Evolutionary conservation across 306 rosid species (phyloP).

Genomic region (Dalbergia cultrata): DNA sequence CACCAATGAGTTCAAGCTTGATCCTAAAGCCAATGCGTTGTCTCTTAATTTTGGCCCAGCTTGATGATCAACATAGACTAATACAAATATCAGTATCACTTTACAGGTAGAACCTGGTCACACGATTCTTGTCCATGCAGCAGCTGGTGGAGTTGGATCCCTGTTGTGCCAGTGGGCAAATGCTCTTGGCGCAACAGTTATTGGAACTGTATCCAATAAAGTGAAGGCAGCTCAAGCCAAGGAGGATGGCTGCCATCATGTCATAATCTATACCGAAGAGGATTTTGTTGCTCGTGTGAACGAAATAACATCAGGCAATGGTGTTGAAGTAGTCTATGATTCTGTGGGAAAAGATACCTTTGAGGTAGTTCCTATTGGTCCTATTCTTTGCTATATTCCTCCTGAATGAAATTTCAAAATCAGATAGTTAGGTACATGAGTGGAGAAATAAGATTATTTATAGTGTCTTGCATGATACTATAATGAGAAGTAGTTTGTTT

Average conservation of each 20-base stretch:
- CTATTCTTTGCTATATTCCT: not conserved
- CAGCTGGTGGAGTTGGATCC: slow-evolving; percentile 93
- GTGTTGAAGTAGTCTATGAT: slow-evolving; percentile 86
- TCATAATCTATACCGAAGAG: slow-evolving; percentile 68
- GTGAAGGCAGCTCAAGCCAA: slow-evolving; percentile 83
- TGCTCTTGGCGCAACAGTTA: slow-evolving; percentile 81
- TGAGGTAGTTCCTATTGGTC: slow-evolving; percentile 55
- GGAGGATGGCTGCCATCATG: slow-evolving; percentile 85
- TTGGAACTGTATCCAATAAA: slow-evolving; percentile 76
- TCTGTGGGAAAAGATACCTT: slow-evolving; percentile 86
- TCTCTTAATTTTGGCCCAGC: slow-evolving; percentile 2
- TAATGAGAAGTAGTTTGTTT: not conserved
- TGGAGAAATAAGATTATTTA: not conserved
- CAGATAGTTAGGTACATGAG: slow-evolving; percentile 6
- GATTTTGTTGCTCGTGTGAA: slow-evolving; percentile 77
- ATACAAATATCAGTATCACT: not conserved
- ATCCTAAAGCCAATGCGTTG: not conserved
- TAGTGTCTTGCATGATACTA: not conserved
- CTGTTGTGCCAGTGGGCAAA: slow-evolving; percentile 87
- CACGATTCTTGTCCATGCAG: slow-evolving; percentile 78
- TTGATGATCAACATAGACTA: slow-evolving; percentile 13
- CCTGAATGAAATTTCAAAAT: not conserved
- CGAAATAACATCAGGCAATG: slow-evolving; percentile 77
- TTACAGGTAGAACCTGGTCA: slow-evolving; percentile 77
- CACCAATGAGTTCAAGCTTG: not conserved